These are phyloP conservation scores for Azolla pinnata DNA, from an alignment of 75 land plant genomes.

Conservation along the genomic window DNA sequence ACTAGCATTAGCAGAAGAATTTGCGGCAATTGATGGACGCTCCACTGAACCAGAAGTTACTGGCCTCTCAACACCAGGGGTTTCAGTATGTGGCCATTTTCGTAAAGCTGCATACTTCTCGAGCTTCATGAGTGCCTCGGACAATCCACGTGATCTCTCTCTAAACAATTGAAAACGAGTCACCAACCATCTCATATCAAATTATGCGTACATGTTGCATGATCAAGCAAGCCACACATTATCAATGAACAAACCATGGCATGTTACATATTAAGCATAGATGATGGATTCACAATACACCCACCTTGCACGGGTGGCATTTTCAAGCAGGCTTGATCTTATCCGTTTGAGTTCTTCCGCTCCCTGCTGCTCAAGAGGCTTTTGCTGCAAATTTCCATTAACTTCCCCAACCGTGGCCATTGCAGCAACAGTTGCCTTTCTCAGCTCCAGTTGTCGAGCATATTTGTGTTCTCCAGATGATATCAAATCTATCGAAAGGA, in stretches of 20 bases:
- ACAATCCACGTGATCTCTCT: slow-evolving; percentile 39
- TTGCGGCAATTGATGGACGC: slow-evolving; percentile 16
- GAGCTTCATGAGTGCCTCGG: slow-evolving; percentile 38
- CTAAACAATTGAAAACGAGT: slow-evolving; percentile 17
- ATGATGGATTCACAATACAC: too few relatives aligned
- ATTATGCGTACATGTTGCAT: neutral
- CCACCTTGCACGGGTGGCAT: slow-evolving; percentile 3
- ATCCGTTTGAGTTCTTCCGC: slow-evolving; percentile 59
- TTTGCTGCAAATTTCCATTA: slow-evolving; percentile 34
- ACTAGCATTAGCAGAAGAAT: neutral
- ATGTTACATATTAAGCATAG: too few relatives aligned
- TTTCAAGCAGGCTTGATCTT: slow-evolving; percentile 35
- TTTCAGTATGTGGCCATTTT: slow-evolving; percentile 56
- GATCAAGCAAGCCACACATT: too few relatives aligned
- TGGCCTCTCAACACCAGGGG: slow-evolving; percentile 25
- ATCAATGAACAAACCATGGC: too few relatives aligned
- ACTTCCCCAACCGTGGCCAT: slow-evolving; percentile 37
- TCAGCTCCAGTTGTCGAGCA: slow-evolving; percentile 37
- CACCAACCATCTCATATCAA: neutral
- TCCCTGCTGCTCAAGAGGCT: slow-evolving; percentile 27
- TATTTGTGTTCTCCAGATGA: slow-evolving; percentile 38
- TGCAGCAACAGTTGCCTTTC: slow-evolving; percentile 33
- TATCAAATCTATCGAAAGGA: slow-evolving; percentile 37
- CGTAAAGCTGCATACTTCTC: slow-evolving; percentile 41
- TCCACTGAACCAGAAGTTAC: slow-evolving; percentile 7